A percentile compares a stretch with the other conserved stretches of the same genome.
phyloP scores from a whole-genome alignment of 805 yeast species.

The Priceomyces haplophilus region DNA sequence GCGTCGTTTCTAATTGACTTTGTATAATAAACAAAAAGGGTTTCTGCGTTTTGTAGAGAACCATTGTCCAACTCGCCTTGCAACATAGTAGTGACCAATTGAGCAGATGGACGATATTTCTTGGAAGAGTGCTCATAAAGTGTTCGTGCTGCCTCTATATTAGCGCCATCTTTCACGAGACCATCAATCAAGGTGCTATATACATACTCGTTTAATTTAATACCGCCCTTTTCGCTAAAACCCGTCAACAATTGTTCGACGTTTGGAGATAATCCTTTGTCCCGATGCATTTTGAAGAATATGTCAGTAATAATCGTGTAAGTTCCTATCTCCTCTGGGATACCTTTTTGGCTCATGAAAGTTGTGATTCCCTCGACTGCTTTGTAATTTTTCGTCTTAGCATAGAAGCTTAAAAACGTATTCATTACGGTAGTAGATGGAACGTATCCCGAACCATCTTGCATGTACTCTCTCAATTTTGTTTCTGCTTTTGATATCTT shows the following conservation, averaged over 20 bases:
- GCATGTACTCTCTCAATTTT: conserved; percentile 35
- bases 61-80: conserved; percentile 46
- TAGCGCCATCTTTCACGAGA: conserved; percentile 45
- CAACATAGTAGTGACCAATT: conserved; percentile 46
- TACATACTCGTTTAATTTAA: conserved; percentile 39
- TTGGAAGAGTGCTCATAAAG: conserved; percentile 43
- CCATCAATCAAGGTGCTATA: conserved; percentile 53
- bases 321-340: conserved; percentile 60
- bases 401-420: conserved; percentile 43
- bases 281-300: conserved; percentile 44
- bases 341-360: conserved; percentile 38
- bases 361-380: conserved; percentile 49
- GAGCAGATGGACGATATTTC: conserved; percentile 29
- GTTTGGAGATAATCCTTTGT: conserved; percentile 43
- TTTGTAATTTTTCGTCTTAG: conserved; percentile 38
- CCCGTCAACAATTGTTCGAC: conserved; percentile 39
- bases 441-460: conserved; percentile 27
- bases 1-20: conserved; percentile 36
- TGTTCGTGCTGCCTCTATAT: conserved; percentile 49
- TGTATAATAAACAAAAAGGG: conserved; percentile 33
- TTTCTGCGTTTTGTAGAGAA: conserved; percentile 26
- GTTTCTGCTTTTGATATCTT: conserved; percentile 45
- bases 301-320: conserved; percentile 57
- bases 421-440: conserved; percentile 54
- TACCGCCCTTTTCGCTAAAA: conserved; percentile 29